Conservation (phyloP, 2,329 filamentous ascomycete genomes). For the Scedosporium dehoogii region DNA sequence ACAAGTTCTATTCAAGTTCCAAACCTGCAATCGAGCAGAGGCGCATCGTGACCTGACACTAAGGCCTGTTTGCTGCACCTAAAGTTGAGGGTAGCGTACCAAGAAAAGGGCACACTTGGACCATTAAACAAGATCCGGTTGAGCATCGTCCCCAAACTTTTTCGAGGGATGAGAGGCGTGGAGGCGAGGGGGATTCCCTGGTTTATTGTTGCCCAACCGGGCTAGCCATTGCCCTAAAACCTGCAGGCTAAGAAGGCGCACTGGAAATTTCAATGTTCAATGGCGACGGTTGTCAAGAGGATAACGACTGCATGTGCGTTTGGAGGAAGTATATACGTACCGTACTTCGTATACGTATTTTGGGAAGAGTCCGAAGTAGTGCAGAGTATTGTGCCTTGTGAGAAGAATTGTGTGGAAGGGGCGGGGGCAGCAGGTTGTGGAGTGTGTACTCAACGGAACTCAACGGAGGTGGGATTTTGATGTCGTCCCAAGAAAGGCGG, state of each 20-base stretch:
- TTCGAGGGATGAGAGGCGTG: background rate
- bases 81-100: background rate
- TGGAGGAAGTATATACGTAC: too few relatives aligned
- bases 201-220: slow-evolving; percentile 2
- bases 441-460: too few relatives aligned
- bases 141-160: background rate
- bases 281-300: background rate
- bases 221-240: slow-evolving; percentile 4
- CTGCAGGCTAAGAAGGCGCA: slow-evolving; percentile 4
- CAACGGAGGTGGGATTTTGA: background rate
- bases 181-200: background rate
- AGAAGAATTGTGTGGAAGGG: too few relatives aligned
- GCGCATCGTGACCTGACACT: background rate
- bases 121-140: background rate
- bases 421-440: too few relatives aligned
- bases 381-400: too few relatives aligned
- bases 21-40: too few relatives aligned
- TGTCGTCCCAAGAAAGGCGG: background rate
- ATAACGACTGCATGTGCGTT: background rate
- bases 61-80: background rate
- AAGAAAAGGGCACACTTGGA: background rate
- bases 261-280: background rate
- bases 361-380: too few relatives aligned
- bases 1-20: background rate
- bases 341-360: too few relatives aligned